phyloP scores from a whole-genome alignment of 2,329 filamentous ascomycete species.

The Diaporthe humulicola region DNA sequence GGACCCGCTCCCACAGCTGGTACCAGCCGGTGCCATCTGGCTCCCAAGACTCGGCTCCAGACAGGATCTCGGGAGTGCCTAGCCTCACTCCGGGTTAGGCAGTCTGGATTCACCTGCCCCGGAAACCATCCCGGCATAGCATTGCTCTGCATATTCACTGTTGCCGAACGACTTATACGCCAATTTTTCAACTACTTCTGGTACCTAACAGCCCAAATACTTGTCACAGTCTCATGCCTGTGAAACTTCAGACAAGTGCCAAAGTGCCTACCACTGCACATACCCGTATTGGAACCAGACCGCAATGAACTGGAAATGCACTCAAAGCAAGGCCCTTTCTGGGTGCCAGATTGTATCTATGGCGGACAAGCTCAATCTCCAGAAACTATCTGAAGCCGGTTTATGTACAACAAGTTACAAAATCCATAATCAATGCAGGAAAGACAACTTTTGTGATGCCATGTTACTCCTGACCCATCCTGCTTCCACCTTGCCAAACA shows the following conservation, averaged over 20 bases:
- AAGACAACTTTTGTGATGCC: conserved; percentile 18
- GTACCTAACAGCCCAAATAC: neutral
- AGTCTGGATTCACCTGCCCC: neutral
- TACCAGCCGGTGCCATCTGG: neutral
- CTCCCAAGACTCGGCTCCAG: neutral
- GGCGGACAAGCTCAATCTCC: neutral
- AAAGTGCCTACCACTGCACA: neutral
- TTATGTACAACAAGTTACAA: conserved; percentile 41
- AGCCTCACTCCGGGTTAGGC: too few relatives aligned
- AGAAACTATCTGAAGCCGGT: conserved; percentile 37
- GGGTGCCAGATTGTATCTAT: conserved; percentile 1
- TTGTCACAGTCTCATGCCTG: neutral
- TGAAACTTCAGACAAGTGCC: neutral
- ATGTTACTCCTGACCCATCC: conserved; percentile 13
- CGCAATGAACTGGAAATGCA: neutral
- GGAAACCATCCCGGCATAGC: neutral
- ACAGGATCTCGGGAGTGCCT: too few relatives aligned
- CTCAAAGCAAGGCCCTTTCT: neutral
- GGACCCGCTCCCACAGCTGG: conserved; percentile 17
- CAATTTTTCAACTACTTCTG: neutral
- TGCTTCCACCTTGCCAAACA: neutral
- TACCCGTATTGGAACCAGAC: neutral
- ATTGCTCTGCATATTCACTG: neutral
- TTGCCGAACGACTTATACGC: neutral
- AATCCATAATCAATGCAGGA: neutral